Evolutionary conservation across 768 basidiomycete species (phyloP).

Genomic region (Amylocystis lapponica): DNA sequence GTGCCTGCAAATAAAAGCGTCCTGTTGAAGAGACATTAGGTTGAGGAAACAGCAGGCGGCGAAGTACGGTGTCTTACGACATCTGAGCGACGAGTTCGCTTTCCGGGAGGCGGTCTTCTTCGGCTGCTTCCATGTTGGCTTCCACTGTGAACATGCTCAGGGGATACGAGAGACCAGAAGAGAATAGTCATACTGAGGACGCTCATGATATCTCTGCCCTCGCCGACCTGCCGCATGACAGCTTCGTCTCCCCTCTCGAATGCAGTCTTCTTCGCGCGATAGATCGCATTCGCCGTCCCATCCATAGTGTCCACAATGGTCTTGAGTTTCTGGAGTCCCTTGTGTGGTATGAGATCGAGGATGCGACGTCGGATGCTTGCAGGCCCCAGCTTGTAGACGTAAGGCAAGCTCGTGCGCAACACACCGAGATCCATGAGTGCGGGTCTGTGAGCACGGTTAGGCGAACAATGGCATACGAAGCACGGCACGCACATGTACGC

Average conservation of each 20-base stretch:
- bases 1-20: conserved; percentile 20
- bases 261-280: conserved; percentile 30
- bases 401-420: conserved; percentile 24
- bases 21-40: conserved; percentile 11
- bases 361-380: not conserved
- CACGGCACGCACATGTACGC: conserved; percentile 13
- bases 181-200: conserved; percentile 35
- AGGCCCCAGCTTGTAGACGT: not conserved
- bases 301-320: conserved; percentile 1
- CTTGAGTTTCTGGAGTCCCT: not conserved
- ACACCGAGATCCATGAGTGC: not conserved
- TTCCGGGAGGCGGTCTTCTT: conserved; percentile 7
- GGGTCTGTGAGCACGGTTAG: not conserved
- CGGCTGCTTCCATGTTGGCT: conserved; percentile 28
- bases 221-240: conserved; percentile 26
- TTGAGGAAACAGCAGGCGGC: conserved; percentile 2
- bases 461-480: not conserved
- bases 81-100: conserved; percentile 35
- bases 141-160: conserved; percentile 23
- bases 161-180: conserved; percentile 4
- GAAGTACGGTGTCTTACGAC: conserved; percentile 8
- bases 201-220: conserved; percentile 41
- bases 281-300: conserved; percentile 18
- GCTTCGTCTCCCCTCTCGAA: conserved; percentile 29
- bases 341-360: conserved; percentile 2